A percentile compares a stretch with the other conserved stretches of the same genome.
Evolutionary conservation across 805 yeast species (phyloP).

Genomic region (Candida piceae): DNA sequence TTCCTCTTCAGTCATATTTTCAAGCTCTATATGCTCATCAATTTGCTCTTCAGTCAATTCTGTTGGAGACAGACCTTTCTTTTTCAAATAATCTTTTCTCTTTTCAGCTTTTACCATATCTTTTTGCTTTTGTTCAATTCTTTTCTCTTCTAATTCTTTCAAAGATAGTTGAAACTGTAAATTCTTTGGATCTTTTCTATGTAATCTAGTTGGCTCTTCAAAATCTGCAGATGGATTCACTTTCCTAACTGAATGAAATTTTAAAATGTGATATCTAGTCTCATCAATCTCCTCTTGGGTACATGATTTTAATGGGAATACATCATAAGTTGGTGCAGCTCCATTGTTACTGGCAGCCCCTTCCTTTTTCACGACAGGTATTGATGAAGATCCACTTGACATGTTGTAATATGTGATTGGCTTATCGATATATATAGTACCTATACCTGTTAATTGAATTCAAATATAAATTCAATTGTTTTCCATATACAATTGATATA

Average conservation of each 20-base stretch:
- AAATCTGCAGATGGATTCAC: conserved; percentile 72
- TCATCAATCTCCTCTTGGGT: conserved; percentile 66
- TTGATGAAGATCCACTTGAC: neutral
- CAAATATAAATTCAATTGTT: no score
- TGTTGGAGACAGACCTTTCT: conserved; percentile 13
- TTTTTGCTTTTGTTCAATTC: conserved; percentile 41
- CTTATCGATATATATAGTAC: no score
- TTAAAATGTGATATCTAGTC: conserved; percentile 72
- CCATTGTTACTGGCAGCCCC: neutral
- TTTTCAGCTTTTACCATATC: conserved; percentile 37
- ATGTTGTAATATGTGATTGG: no score
- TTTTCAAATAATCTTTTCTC: conserved; percentile 29
- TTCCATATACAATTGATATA: no score
- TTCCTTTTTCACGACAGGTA: neutral
- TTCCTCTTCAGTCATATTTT: conserved; percentile 36
- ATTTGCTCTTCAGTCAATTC: conserved; percentile 21
- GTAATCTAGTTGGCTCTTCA: conserved; percentile 78
- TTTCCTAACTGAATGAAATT: conserved; percentile 67
- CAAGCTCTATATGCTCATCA: conserved; percentile 27
- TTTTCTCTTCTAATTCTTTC: conserved; percentile 66
- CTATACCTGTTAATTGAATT: no score
- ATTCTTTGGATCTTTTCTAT: conserved; percentile 89
- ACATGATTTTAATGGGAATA: conserved; percentile 65
- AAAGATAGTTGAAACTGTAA: conserved; percentile 80
- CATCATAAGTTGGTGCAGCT: conserved; percentile 30